These are phyloP conservation scores for Mucor circinelloides DNA, from an alignment of 371 early-diverging fungal genomes.

Conservation along the genomic window DNA sequence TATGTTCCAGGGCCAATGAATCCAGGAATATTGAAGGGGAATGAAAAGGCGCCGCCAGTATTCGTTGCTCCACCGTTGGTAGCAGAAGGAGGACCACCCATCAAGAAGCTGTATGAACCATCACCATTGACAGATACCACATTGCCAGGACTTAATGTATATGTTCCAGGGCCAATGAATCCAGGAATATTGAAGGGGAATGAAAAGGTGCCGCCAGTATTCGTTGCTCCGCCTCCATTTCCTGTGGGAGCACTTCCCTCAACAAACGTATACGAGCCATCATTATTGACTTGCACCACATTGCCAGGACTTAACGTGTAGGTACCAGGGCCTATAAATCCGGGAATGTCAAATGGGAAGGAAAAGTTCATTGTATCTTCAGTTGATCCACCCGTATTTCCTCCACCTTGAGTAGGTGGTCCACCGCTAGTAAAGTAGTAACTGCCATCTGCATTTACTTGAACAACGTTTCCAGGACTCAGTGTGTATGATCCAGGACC, in stretches of 20 bases:
- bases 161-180: conserved; percentile 10
- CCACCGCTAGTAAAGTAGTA: not conserved
- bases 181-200: conserved; percentile 5
- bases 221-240: not conserved
- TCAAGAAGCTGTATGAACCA: not conserved
- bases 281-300: too few relatives aligned
- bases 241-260: not conserved
- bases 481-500: too few relatives aligned
- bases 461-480: too few relatives aligned
- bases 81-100: not conserved
- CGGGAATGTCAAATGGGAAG: not conserved
- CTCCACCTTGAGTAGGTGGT: too few relatives aligned
- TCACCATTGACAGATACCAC: not conserved
- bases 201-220: not conserved
- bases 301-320: too few relatives aligned
- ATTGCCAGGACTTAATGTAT: conserved; percentile 12
- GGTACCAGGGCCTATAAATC: too few relatives aligned
- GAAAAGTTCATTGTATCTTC: not conserved
- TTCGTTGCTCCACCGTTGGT: not conserved
- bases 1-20: conserved; percentile 14
- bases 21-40: conserved; percentile 3
- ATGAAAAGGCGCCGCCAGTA: not conserved
- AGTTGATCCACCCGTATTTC: not conserved
- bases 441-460: too few relatives aligned
- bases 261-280: too few relatives aligned